Percentiles rank a stretch among this genome's conserved stretches.
These are phyloP conservation scores for Sarcodon aspratus DNA, from an alignment of 768 basidiomycete genomes.

Conservation along the genomic window DNA sequence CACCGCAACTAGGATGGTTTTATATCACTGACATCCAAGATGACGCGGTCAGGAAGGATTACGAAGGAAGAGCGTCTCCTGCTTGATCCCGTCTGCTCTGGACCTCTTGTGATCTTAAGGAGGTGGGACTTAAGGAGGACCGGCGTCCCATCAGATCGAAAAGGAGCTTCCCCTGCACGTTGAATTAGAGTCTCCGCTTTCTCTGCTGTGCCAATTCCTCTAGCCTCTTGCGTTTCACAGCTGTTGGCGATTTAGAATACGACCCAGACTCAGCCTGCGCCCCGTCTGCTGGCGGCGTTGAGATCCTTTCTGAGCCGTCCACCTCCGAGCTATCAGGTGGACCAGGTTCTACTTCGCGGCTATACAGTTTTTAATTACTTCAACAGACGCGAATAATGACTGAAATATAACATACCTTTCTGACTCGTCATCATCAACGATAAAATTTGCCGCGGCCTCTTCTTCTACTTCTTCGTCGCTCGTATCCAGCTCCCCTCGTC, in stretches of 20 bases:
- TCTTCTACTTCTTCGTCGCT: slow-evolving; percentile 33
- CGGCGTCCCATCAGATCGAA: too few relatives aligned
- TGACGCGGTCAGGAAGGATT: too few relatives aligned
- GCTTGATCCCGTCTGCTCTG: too few relatives aligned
- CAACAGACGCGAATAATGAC: neutral
- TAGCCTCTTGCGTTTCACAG: slow-evolving; percentile 22
- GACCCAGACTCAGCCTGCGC: slow-evolving; percentile 4
- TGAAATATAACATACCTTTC: slow-evolving; percentile 1
- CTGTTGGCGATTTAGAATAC: slow-evolving; percentile 19
- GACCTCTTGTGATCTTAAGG: too few relatives aligned
- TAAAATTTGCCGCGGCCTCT: slow-evolving; percentile 6
- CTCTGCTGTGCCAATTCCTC: slow-evolving; percentile 20
- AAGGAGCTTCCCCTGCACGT: too few relatives aligned
- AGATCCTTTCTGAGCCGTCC: neutral
- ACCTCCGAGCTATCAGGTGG: neutral
- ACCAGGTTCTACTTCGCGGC: neutral
- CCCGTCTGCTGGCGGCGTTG: slow-evolving; percentile 2
- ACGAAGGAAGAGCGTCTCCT: too few relatives aligned
- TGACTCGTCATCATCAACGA: slow-evolving; percentile 17
- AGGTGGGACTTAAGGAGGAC: too few relatives aligned
- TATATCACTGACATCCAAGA: too few relatives aligned
- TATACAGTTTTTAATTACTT: neutral
- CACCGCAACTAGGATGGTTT: too few relatives aligned
- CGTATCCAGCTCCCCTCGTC: slow-evolving; percentile 22
- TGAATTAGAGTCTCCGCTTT: neutral